phyloP scores from a whole-genome alignment of 768 basidiomycete genomes.

The Lactifluus pinguis region DNA sequence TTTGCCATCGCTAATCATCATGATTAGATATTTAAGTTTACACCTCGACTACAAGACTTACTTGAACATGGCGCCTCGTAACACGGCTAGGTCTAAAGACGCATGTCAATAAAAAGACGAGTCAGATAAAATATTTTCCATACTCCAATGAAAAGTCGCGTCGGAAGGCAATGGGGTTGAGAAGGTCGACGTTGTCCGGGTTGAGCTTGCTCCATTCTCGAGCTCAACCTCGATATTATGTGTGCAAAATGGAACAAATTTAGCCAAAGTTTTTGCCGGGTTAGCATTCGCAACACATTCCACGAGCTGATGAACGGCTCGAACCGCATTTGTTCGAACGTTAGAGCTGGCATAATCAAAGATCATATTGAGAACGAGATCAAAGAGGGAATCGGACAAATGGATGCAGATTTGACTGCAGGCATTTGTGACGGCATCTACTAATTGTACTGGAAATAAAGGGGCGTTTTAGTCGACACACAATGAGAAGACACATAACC shows the following conservation, averaged over 20 bases:
- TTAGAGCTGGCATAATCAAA: slow-evolving; percentile 75
- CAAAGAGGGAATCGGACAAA: slow-evolving; percentile 64
- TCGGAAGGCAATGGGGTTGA: slow-evolving; percentile 67
- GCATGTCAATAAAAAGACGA: neutral
- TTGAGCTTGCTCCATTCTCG: slow-evolving; percentile 75
- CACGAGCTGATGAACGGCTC: slow-evolving; percentile 79
- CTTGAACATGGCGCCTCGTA: slow-evolving; percentile 77
- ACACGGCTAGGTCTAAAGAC: slow-evolving; percentile 55
- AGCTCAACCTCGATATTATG: slow-evolving; percentile 66
- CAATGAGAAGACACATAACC: neutral
- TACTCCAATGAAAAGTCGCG: slow-evolving; percentile 84
- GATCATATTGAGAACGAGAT: slow-evolving; percentile 74
- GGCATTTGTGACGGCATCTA: slow-evolving; percentile 67
- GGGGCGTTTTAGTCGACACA: neutral
- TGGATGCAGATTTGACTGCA: slow-evolving; percentile 74
- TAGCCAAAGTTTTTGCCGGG: slow-evolving; percentile 65
- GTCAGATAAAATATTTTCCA: slow-evolving; percentile 21
- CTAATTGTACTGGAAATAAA: slow-evolving; percentile 47
- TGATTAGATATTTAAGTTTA: neutral
- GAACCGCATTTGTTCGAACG: slow-evolving; percentile 77
- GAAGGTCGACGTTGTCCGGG: slow-evolving; percentile 54
- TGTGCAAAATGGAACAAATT: slow-evolving; percentile 68
- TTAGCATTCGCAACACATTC: slow-evolving; percentile 79
- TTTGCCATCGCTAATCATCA: slow-evolving; percentile 37
- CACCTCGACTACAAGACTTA: slow-evolving; percentile 30